phyloP scores from a whole-genome alignment of 352 stramenopile species.

The Pythium scleroteichum region DNA sequence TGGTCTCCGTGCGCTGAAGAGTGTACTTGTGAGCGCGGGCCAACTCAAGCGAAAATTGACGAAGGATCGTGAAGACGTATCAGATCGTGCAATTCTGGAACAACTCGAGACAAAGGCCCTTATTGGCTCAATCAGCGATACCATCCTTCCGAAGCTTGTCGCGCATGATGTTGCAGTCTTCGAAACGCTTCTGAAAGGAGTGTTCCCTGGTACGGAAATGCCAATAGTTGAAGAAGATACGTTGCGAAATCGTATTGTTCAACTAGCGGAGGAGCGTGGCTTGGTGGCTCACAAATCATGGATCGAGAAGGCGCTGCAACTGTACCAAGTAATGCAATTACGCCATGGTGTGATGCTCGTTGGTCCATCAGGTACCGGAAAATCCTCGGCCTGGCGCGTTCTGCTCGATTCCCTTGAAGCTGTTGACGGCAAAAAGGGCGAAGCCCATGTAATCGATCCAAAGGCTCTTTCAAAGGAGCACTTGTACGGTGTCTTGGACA shows the following conservation, averaged over 20 bases:
- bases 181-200: constrained; percentile 93
- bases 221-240: constrained; percentile 86
- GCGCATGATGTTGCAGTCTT: constrained; percentile 97
- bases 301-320: constrained; percentile 98
- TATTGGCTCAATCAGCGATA: constrained; percentile 98
- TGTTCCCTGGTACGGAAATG: constrained; percentile 95
- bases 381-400: constrained; percentile 94
- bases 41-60: constrained; percentile 96
- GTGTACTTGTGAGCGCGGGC: constrained; percentile 97
- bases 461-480: constrained; percentile 99
- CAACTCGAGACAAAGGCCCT: constrained; percentile 94
- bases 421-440: constrained; percentile 95
- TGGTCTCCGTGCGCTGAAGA: constrained; percentile 98
- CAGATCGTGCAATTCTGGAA: constrained; percentile 44
- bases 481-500: constrained; percentile 99
- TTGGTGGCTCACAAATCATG: constrained; percentile 91
- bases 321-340: constrained; percentile 98
- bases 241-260: constrained; percentile 88
- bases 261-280: constrained; percentile 89
- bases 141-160: constrained; percentile 99
- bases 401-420: constrained; percentile 94
- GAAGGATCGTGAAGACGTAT: constrained; percentile 40
- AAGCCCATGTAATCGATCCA: constrained; percentile 98
- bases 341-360: constrained; percentile 99
- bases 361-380: constrained; percentile 95